These are phyloP conservation scores for Suzukiozyma palmioleophila DNA, from an alignment of 1,139 yeast species.

Conservation along the genomic window DNA sequence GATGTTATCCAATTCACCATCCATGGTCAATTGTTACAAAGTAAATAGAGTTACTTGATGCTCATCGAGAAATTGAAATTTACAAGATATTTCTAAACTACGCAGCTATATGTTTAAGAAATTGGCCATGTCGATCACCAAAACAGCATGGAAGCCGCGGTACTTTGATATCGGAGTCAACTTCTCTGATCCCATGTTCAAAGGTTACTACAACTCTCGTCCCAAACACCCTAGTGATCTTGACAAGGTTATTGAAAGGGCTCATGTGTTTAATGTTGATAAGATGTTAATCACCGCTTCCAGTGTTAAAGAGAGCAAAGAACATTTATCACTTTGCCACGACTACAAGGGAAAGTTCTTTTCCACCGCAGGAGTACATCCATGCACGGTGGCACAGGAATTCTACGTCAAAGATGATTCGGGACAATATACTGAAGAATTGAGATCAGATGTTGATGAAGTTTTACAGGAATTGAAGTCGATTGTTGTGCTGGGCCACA, in stretches of 20 bases:
- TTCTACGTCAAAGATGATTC: slow-evolving; percentile 24
- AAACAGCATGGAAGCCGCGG: slow-evolving; percentile 34
- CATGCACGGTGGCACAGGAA: slow-evolving; percentile 74
- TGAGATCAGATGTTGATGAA: slow-evolving; percentile 21
- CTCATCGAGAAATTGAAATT: too few relatives aligned
- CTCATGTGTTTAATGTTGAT: slow-evolving; percentile 59
- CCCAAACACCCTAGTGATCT: slow-evolving; percentile 65
- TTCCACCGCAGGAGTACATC: slow-evolving; percentile 92
- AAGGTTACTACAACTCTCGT: slow-evolving; percentile 61
- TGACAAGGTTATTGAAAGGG: slow-evolving; percentile 59
- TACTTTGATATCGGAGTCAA: slow-evolving; percentile 67
- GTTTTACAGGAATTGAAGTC: slow-evolving; percentile 47
- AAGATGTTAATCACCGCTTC: slow-evolving; percentile 83
- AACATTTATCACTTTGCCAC: slow-evolving; percentile 33
- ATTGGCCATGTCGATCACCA: slow-evolving; percentile 1
- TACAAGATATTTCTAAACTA: not conserved
- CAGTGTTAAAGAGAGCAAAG: slow-evolving; percentile 58
- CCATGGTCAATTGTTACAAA: slow-evolving; percentile 7
- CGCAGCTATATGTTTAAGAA: not conserved
- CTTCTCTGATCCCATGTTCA: slow-evolving; percentile 84
- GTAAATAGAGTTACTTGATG: too few relatives aligned
- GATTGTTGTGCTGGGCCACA: slow-evolving; percentile 47
- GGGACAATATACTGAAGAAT: slow-evolving; percentile 17
- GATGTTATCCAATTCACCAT: slow-evolving; percentile 28
- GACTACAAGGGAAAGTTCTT: slow-evolving; percentile 33